Evolutionary conservation across 345 rosid species (phyloP).

Genomic region (Citrus unshiu): DNA sequence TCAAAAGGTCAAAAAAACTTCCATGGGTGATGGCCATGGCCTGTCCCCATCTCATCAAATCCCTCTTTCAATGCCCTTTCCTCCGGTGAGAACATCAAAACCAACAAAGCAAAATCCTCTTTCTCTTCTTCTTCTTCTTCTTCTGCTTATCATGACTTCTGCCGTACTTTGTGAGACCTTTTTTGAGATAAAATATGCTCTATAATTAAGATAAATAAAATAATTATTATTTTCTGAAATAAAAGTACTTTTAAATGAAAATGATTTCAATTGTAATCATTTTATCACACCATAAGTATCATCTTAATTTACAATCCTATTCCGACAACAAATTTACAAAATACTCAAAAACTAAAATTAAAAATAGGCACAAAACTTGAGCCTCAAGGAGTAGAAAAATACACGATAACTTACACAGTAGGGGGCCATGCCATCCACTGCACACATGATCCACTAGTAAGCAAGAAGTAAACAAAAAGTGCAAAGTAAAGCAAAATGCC

Average conservation of each 20-base stretch:
- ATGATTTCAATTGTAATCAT: background rate
- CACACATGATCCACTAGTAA: background rate
- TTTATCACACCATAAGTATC: too few relatives aligned
- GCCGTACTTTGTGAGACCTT: background rate
- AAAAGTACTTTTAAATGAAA: background rate
- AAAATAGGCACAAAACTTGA: background rate
- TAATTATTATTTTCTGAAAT: too few relatives aligned
- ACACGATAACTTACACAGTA: background rate
- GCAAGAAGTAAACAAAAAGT: background rate
- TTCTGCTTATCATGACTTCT: too few relatives aligned
- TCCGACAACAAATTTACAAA: background rate
- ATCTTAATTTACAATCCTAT: too few relatives aligned
- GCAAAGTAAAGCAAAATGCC: background rate
- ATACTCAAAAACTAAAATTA: background rate
- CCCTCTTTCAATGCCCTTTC: background rate
- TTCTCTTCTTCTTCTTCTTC: background rate
- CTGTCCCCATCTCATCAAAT: background rate
- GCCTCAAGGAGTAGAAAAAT: background rate
- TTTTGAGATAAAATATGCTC: background rate
- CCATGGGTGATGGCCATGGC: background rate
- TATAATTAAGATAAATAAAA: background rate
- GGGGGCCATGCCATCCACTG: background rate
- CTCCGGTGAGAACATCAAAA: background rate
- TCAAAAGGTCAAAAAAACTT: constrained; percentile 32
- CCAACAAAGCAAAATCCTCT: background rate